Evolutionary conservation across 1,284 basidiomycete genomes (phyloP).

Genomic region (Boletus mariae): DNA sequence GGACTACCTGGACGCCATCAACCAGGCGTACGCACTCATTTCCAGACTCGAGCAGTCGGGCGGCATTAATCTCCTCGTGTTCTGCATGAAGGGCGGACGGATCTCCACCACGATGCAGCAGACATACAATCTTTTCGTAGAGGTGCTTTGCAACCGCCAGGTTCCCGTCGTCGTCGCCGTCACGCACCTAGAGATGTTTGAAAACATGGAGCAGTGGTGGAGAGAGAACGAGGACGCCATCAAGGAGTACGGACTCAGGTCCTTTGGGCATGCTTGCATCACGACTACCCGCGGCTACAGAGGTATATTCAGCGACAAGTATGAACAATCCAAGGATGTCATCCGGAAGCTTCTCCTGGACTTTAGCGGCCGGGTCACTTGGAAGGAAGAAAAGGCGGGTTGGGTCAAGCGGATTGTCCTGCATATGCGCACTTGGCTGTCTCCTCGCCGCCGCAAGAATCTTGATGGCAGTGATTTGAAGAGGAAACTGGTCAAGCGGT

Average conservation of each 20-base stretch:
- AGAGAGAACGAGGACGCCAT: constrained; percentile 22
- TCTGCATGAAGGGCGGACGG: constrained; percentile 36
- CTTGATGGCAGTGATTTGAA: constrained; percentile 14
- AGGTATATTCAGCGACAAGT: constrained; percentile 21
- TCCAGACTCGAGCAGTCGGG: constrained; percentile 28
- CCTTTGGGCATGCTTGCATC: constrained; percentile 27
- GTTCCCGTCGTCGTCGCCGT: constrained; percentile 37
- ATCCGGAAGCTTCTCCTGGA: constrained; percentile 22
- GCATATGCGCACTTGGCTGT: constrained; percentile 26
- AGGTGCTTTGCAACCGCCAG: constrained; percentile 27
- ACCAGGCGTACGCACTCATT: constrained; percentile 33
- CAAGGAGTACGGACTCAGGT: constrained; percentile 23
- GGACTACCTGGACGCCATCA: constrained; percentile 30
- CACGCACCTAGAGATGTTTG: constrained; percentile 36
- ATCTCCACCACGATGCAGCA: constrained; percentile 31
- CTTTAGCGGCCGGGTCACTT: constrained; percentile 12
- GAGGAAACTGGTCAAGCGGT: constrained; percentile 22
- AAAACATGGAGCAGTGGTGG: constrained; percentile 33
- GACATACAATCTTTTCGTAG: constrained; percentile 32
- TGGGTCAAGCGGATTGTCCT: constrained; percentile 29
- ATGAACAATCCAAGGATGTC: constrained; percentile 16
- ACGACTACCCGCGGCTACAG: constrained; percentile 26
- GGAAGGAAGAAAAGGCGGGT: constrained; percentile 26
- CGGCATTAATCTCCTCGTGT: constrained; percentile 38
- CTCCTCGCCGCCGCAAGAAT: constrained; percentile 11